Evolutionary conservation across 108 stramenopile genomes (phyloP).

Genomic region (Conticribra guillardii): DNA sequence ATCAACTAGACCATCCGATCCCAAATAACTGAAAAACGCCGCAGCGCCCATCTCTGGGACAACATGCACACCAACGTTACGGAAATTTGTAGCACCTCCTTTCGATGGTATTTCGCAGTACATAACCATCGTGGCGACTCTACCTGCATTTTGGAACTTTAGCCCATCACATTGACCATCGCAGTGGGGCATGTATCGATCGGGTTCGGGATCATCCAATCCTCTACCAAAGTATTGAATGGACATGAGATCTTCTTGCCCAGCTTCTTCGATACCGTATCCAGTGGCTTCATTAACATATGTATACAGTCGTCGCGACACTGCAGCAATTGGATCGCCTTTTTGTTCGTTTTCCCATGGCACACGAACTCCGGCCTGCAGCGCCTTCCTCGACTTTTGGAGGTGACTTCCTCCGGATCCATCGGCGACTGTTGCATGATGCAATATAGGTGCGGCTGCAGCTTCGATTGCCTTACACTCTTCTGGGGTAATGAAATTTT

Average conservation of each 20-base stretch:
- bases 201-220: conserved; percentile 59
- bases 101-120: conserved; percentile 82
- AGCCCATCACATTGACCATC: conserved; percentile 88
- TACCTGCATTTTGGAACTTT: conserved; percentile 65
- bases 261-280: conserved; percentile 63
- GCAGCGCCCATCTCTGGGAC: conserved; percentile 73
- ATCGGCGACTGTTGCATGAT: conserved; percentile 84
- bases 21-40: conserved; percentile 86
- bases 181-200: conserved; percentile 93
- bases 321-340: conserved; percentile 69
- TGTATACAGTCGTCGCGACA: conserved; percentile 65
- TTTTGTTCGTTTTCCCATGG: conserved; percentile 74
- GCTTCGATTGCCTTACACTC: conserved; percentile 81
- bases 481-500: conserved; percentile 79
- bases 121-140: conserved; percentile 93
- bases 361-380: conserved; percentile 83
- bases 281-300: conserved; percentile 78
- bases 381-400: conserved; percentile 73
- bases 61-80: conserved; percentile 74
- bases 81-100: conserved; percentile 91
- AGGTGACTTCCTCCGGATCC: conserved; percentile 72
- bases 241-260: conserved; percentile 87
- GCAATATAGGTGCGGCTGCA: conserved; percentile 60
- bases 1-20: conserved; percentile 70
- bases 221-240: conserved; percentile 86